Evolutionary conservation across 2,329 filamentous ascomycete genomes (phyloP), one percentile per base, ranked within the genome.

Genomic region (Phyllosticta citribraziliensis): DNA sequence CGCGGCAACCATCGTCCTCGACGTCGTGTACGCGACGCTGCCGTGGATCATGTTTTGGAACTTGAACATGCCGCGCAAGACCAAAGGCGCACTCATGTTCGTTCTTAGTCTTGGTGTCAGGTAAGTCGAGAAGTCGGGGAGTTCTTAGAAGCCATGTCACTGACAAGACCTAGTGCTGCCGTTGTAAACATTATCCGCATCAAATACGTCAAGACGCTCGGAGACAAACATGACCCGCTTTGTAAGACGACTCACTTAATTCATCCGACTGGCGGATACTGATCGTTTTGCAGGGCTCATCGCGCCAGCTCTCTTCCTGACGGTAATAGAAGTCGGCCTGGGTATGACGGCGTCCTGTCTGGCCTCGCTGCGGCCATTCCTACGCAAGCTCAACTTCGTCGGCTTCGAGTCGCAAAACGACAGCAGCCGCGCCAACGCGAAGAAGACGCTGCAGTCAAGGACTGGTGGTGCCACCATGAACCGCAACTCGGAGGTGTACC

Each of bases 31-130:
- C 12, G 80, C 77, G 1, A 66, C 80, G 3, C 67, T 84, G 4
- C 81, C 82, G 0, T 73, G 82, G 6, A 75, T 76, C 12, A 75
- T 84, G 50, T 71, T 84, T 0, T 82, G 79, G 78, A 70, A 76
- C 20, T 72, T 82, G 40, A 75, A 79, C 62, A 79, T 83, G 70
- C 77, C 76, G 52, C 68, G 68, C 50, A 72, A 73, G 47, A 79
- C 76, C 3, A 82, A 82, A 65, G 58, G 76, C 5, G 71, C 76
- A 17, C 72, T 83, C 27, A 76, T 74, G 4, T 65, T 76, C 2
- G 74, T 84, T 55, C 67, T 84, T 2, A 74, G 78, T 51, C 76
- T 83, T 70, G 81, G 76, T 12, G 40, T 47, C 3, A 47, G 40
- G 40, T 47, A 47, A 8, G 40, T 47, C 17, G n/a, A 17, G 14